These are phyloP conservation scores for Capsaspora owczarzaki DNA, from an alignment of 78 protist genomes.

Conservation along the genomic window DNA sequence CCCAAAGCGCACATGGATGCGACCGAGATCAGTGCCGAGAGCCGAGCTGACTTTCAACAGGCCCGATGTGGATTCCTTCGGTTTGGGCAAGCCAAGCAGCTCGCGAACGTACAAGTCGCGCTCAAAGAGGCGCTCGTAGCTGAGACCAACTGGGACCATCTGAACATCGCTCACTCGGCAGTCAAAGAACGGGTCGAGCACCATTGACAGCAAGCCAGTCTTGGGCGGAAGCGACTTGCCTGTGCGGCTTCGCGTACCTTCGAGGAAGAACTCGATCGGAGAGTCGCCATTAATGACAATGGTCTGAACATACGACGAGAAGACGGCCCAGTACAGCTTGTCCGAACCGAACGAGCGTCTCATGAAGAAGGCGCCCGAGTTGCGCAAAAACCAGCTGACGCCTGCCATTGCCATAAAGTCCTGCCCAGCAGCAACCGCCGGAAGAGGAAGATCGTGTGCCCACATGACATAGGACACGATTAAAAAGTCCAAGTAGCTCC, in stretches of 20 bases:
- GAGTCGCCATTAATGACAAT: not conserved
- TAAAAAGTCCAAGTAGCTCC: not conserved
- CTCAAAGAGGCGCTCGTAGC: not conserved
- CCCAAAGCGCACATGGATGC: not conserved
- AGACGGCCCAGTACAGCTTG: not conserved
- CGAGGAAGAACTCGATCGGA: not conserved
- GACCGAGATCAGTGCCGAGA: not conserved
- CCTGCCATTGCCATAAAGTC: not conserved
- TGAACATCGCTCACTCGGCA: not conserved
- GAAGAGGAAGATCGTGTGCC: not conserved
- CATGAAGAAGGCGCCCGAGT: not conserved
- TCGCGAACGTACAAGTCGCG: not conserved
- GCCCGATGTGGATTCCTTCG: not conserved
- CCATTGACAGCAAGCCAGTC: not conserved
- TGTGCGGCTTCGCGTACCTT: not conserved
- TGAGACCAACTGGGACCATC: not conserved
- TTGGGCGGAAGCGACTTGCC: not conserved
- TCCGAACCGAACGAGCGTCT: not conserved
- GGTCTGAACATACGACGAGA: not conserved
- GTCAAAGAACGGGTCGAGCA: not conserved
- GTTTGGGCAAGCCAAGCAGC: not conserved
- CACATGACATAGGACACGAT: not conserved
- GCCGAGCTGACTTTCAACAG: not conserved
- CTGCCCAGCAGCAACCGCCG: not conserved
- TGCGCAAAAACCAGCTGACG: not conserved